Evolutionary conservation across 768 basidiomycete genomes (phyloP), one percentile per base, ranked within the genome.

Genomic region (Boletus rufocinnamomeus): DNA sequence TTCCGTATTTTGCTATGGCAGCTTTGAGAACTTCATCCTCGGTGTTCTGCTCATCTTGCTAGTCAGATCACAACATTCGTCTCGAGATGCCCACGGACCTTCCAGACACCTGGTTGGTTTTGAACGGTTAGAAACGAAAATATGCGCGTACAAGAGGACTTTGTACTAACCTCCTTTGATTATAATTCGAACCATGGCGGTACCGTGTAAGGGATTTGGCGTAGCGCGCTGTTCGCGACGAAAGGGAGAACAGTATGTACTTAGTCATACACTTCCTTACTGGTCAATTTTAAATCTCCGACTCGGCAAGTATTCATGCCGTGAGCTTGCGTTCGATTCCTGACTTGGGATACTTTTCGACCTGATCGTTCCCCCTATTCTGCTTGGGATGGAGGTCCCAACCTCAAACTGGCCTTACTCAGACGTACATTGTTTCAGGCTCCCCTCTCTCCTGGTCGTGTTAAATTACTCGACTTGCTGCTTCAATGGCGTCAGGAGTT

Each of bases 11-110:
- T 63, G 92, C 91, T 67, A 98, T 98, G 67, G 97, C 97, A 61
- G 97, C 97, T 77, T 99, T 99, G 66, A 99, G 83, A 52, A 99
- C 97, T 74, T 99, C 97, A 73, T 99, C 95, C 75, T 95, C 93
- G 25, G 93, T 94, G 80, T 95, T 95, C 89, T 94, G 58, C 30
- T 23, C 61, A 59, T 61, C 63, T 53, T 32, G 49, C 59, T 14
- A 57, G 56, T 28, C 52, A 40, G 35, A 59, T 35, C 40, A 32
- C 19, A 21, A 27, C 40, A 46, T 21, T 45, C 2, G 44, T 13
- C 47, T 32, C 27, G 56, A 37, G 19, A 64, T 21, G 21, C 17
- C 17, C 30, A 59, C 74, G 45, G 64, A 89, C 90, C 84, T 91
- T 92, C 89, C 89, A 92, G 58, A 91, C 89, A 68, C 89, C 85